phyloP scores from a whole-genome alignment of 495 filamentous ascomycete species.

The Penicillium mononematosum region DNA sequence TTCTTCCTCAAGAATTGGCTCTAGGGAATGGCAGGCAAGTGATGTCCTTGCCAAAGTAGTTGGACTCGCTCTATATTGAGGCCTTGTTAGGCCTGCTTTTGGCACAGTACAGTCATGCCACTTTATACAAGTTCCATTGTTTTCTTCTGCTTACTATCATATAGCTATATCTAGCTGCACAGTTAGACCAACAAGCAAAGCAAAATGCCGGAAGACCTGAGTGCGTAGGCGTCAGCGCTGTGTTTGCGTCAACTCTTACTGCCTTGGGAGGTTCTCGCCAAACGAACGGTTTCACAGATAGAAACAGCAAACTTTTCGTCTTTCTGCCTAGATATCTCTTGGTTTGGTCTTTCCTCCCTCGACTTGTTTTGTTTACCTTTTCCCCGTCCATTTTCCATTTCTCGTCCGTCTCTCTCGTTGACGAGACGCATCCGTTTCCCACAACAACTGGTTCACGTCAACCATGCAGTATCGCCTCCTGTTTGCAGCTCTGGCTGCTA shows the following conservation, averaged over 20 bases:
- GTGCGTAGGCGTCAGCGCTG: neutral
- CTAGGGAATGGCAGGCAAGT: neutral
- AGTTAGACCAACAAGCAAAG: neutral
- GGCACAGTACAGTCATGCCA: neutral
- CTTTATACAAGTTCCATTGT: neutral
- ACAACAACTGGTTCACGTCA: neutral
- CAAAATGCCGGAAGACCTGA: neutral
- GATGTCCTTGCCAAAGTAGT: neutral
- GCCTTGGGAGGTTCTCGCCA: neutral
- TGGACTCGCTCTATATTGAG: neutral
- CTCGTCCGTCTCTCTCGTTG: neutral
- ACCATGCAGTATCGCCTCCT: neutral
- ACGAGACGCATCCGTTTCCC: neutral
- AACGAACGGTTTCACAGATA: neutral
- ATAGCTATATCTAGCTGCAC: neutral
- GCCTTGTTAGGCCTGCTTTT: neutral
- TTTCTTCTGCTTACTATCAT: neutral
- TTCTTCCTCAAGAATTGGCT: neutral
- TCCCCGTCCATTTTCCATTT: no score
- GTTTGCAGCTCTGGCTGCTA: neutral
- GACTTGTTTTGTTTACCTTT: neutral
- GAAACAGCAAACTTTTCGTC: neutral
- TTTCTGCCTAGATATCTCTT: neutral
- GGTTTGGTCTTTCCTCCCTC: neutral
- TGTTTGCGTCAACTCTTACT: neutral